Percentiles rank a stretch among this genome's conserved stretches.
These are phyloP conservation scores for Vanrija sp. DNA, from an alignment of 1,284 basidiomycete species.

Conservation along the genomic window DNA sequence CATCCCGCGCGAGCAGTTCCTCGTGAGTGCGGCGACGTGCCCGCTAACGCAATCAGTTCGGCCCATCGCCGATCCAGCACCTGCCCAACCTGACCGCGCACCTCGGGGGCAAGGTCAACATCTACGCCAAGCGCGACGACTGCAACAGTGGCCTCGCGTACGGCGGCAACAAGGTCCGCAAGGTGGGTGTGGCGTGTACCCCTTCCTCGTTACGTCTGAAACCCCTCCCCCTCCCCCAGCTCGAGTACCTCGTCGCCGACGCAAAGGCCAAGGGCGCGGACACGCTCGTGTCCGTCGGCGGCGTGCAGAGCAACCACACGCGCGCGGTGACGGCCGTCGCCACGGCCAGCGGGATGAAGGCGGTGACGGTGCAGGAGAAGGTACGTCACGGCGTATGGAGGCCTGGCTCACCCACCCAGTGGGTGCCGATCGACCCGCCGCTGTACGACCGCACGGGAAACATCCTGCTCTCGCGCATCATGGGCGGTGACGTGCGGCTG, in stretches of 20 bases:
- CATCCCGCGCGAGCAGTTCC: slow-evolving; percentile 10
- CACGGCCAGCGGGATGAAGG: slow-evolving; percentile 7
- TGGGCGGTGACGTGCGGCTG: slow-evolving; percentile 38
- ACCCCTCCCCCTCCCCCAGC: too few species aligned
- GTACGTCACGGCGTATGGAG: too few species aligned
- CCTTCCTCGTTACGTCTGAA: too few species aligned
- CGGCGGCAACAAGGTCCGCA: slow-evolving; percentile 42
- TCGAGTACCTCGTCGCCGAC: slow-evolving; percentile 37
- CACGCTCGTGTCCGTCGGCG: slow-evolving; percentile 37
- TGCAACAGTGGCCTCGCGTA: slow-evolving; percentile 37
- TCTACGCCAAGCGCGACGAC: slow-evolving; percentile 38
- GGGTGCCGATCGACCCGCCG: slow-evolving; percentile 39
- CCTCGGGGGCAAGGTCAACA: slow-evolving; percentile 28
- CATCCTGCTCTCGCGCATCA: slow-evolving; percentile 35
- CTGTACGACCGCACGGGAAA: slow-evolving; percentile 35
- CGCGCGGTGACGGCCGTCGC: slow-evolving; percentile 27
- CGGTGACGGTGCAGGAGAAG: slow-evolving; percentile 33
- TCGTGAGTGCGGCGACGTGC: background rate
- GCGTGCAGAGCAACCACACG: slow-evolving; percentile 37
- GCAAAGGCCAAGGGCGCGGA: slow-evolving; percentile 27
- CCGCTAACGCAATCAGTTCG: slow-evolving; percentile 19
- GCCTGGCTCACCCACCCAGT: slow-evolving; percentile 2
- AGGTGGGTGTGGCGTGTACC: too few species aligned
- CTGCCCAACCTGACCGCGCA: slow-evolving; percentile 25
- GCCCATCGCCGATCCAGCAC: slow-evolving; percentile 33